Conservation (phyloP, 2,329 filamentous ascomycete species). For the Diplocarpon mali region DNA sequence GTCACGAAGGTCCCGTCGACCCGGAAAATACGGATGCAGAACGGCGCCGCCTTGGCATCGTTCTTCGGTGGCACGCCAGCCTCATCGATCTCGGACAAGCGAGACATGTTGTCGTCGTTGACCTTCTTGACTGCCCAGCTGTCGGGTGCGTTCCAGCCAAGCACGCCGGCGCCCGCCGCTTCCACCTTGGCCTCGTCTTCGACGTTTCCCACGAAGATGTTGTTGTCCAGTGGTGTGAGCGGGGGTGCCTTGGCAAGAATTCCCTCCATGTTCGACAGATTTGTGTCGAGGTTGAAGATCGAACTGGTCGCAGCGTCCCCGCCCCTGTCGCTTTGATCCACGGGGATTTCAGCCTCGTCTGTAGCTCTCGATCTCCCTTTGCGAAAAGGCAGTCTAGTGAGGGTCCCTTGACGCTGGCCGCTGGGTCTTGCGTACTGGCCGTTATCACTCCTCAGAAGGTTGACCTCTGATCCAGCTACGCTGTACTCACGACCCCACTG, state of each 20-base stretch:
- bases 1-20: slow-evolving; percentile 92
- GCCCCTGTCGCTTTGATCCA: slow-evolving; percentile 18
- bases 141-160: slow-evolving; percentile 85
- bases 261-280: slow-evolving; percentile 83
- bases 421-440: slow-evolving; percentile 10
- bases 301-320: slow-evolving; percentile 30
- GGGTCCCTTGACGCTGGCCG: slow-evolving; percentile 21
- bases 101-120: slow-evolving; percentile 51
- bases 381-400: slow-evolving; percentile 48
- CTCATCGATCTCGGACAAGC: slow-evolving; percentile 54
- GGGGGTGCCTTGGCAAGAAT: slow-evolving; percentile 65
- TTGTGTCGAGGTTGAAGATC: slow-evolving; percentile 72
- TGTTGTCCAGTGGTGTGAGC: slow-evolving; percentile 58
- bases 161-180: slow-evolving; percentile 26
- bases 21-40: slow-evolving; percentile 92
- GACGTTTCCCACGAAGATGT: slow-evolving; percentile 33
- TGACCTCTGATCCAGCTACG: slow-evolving; percentile 21
- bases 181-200: slow-evolving; percentile 33
- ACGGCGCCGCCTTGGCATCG: slow-evolving; percentile 65
- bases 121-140: slow-evolving; percentile 85
- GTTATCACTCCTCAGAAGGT: slow-evolving; percentile 16
- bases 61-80: slow-evolving; percentile 53
- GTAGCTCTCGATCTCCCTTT: slow-evolving; percentile 41
- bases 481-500: slow-evolving; percentile 25
- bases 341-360: slow-evolving; percentile 45